A percentile compares a stretch with the other conserved stretches of the same genome.
phyloP scores from a whole-genome alignment of 2,329 filamentous ascomycete species.

The Curvularia sp. region DNA sequence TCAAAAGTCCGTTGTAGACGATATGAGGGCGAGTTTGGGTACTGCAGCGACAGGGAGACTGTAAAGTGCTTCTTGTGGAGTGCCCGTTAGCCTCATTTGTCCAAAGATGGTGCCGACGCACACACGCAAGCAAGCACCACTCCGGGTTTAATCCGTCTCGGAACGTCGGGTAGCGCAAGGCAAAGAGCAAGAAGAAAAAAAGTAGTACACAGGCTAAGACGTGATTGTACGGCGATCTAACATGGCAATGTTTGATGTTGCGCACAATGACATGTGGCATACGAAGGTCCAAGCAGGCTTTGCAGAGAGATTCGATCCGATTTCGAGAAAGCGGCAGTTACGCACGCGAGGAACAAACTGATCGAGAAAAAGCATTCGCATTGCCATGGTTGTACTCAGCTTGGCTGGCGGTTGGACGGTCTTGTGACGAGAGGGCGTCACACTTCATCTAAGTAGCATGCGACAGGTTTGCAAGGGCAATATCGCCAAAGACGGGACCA shows the following conservation, averaged over 20 bases:
- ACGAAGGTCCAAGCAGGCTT: background rate
- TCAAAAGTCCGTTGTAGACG: conserved; percentile 5
- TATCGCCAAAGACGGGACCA: conserved; percentile 32
- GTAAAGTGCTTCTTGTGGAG: conserved; percentile 18
- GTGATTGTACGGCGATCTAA: background rate
- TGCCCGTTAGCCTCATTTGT: conserved; percentile 24
- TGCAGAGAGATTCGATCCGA: conserved; percentile 1
- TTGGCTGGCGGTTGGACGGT: conserved; percentile 26
- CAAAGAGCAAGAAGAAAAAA: conserved; percentile 17
- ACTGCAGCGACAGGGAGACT: conserved; percentile 3
- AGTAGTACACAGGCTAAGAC: background rate
- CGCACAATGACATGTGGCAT: background rate
- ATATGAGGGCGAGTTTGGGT: conserved; percentile 14
- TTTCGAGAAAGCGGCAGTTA: conserved; percentile 5
- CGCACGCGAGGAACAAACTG: conserved; percentile 21
- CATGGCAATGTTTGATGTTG: background rate
- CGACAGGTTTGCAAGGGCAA: conserved; percentile 38
- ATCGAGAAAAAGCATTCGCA: conserved; percentile 4
- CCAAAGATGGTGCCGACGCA: conserved; percentile 17
- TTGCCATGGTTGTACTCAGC: conserved; percentile 8
- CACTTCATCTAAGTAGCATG: conserved; percentile 49
- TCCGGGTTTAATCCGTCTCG: conserved; percentile 17
- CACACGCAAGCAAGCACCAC: conserved; percentile 14
- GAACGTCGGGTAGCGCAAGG: conserved; percentile 16
- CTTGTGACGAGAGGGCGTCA: conserved; percentile 29